Evolutionary conservation across 1,284 basidiomycete species (phyloP).

Genomic region (Sporisorium scitamineum): DNA sequence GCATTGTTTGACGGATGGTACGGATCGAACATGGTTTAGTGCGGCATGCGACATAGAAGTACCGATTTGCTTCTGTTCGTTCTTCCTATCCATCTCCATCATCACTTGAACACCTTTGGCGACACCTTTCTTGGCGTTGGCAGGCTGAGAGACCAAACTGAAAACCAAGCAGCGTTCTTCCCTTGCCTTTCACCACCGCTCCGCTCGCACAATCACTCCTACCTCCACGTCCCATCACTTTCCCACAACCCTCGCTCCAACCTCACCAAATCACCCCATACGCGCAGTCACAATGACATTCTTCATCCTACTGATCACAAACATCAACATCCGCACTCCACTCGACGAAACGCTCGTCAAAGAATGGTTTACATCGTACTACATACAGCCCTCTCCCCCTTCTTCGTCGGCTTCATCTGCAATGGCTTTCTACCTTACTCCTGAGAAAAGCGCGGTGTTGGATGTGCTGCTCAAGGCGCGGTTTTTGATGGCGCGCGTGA

Average conservation of each 20-base stretch:
- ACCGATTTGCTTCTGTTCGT: no score
- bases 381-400: not conserved
- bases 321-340: not conserved
- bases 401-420: not conserved
- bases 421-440: constrained; percentile 4
- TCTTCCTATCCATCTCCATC: no score
- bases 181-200: no score
- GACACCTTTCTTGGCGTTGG: no score
- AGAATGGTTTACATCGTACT: constrained; percentile 24
- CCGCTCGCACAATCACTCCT: no score
- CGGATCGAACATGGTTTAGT: not conserved
- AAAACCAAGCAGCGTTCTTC: no score
- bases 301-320: constrained; percentile 10
- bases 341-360: not conserved
- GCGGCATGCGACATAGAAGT: no score
- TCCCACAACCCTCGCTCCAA: no score
- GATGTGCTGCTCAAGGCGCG: constrained; percentile 14
- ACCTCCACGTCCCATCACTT: no score
- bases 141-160: no score
- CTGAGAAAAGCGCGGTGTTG: constrained; percentile 1
- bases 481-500: not conserved
- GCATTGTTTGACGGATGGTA: not conserved
- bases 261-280: no score
- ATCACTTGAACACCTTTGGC: no score
- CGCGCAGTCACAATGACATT: constrained; percentile 1